Evolutionary conservation across 768 basidiomycete genomes (phyloP).

Genomic region (Tricholoma bakamatsutake): DNA sequence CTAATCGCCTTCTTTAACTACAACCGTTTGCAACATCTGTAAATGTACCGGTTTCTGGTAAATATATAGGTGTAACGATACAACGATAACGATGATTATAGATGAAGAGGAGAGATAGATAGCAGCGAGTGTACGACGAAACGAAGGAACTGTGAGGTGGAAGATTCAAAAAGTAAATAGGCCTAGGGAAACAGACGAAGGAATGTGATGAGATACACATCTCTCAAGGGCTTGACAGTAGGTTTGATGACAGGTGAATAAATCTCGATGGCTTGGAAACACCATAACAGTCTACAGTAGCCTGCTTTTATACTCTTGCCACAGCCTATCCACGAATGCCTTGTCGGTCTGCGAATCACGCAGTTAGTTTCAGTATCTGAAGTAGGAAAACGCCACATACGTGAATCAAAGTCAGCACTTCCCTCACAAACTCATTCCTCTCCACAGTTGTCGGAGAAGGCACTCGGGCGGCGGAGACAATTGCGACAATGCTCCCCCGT

Average conservation of each 20-base stretch:
- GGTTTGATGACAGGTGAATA: conserved; percentile 1
- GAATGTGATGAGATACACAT: conserved; percentile 3
- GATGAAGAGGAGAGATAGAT: conserved; percentile 10
- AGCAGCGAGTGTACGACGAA: conserved; percentile 4
- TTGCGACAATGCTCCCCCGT: conserved; percentile 24
- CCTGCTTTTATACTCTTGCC: conserved; percentile 40
- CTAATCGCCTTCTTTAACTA: neutral
- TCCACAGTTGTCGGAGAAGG: conserved; percentile 27
- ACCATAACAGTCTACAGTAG: conserved; percentile 6
- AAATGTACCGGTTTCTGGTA: conserved; percentile 1
- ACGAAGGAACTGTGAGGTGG: neutral
- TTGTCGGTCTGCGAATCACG: conserved; percentile 47
- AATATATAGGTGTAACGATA: conserved; percentile 16
- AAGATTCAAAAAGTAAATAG: conserved; percentile 2
- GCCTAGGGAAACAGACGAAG: neutral
- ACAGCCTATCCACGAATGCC: conserved; percentile 58
- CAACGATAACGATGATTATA: conserved; percentile 16
- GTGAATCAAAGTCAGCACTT: conserved; percentile 56
- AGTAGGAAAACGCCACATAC: conserved; percentile 29
- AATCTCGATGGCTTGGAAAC: neutral
- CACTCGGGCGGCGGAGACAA: conserved; percentile 17
- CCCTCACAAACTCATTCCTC: conserved; percentile 53
- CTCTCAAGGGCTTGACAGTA: neutral
- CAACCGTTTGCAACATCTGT: neutral
- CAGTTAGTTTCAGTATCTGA: conserved; percentile 4